Evolutionary conservation across 2,329 filamentous ascomycete genomes (phyloP), one percentile per base, ranked within the genome.

Genomic region (Fonsecaea erecta): DNA sequence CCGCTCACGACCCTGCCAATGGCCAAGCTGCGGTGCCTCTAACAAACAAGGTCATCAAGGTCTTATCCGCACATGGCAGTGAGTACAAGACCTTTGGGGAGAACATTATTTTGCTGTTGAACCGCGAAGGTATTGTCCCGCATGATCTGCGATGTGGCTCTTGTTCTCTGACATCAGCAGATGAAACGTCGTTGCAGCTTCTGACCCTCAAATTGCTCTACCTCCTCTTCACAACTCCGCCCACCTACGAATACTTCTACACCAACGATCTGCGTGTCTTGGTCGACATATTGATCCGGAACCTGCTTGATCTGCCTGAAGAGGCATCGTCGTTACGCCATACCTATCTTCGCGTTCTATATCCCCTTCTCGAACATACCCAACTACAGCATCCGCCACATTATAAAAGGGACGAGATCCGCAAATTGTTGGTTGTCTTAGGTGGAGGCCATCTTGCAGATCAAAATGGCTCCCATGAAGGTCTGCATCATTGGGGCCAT

Each of bases 221-320:
- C 78, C 86, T 99, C 37, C 85, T 99, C 9, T 99, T 99, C 78
- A 97, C 93, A 3, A 98, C 92, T 9, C 88, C 88, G 63, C 86
- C 90, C 16, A 99, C 95, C 0, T 92, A 95, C 76, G 95, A 99
- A 79, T 99, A 98, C 78, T 99, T 99, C 75, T 99, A 98, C 78
- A 97, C 93, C 30, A 99, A 99, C 75, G 95, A 99, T 74, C 83
- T 99, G 32, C 91, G 92, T 64, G 95, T 99, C 3, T 85, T 99
- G 16, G 84, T 98, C 53, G 95, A 99, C 74, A 95, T 99, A 69
- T 93, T 99, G 64, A 92, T 99, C 66, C 91, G 95, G 51, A 99
- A 99, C 74, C 83, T 99, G n/a, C 88, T 98, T 73, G 95, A 99
- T 75, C 83, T 99, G 8, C 95, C 96, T 0, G 90, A 94, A 73